These are phyloP conservation scores for Pilaira anomala DNA, from an alignment of 192 early-diverging fungal genomes.

Conservation along the genomic window DNA sequence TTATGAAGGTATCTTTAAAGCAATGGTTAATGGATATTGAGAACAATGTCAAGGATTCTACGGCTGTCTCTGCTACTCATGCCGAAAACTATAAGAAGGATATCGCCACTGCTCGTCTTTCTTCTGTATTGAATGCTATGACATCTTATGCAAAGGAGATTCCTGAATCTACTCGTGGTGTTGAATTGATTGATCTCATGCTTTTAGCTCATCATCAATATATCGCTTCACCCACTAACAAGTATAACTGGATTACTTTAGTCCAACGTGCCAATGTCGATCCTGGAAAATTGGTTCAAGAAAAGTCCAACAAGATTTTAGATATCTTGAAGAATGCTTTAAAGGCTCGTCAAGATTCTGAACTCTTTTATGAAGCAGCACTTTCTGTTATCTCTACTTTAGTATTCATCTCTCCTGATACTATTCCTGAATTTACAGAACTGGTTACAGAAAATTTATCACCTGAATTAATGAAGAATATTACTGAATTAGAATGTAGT, in stretches of 20 bases:
- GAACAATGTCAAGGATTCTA: conserved; percentile 47
- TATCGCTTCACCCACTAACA: conserved; percentile 57
- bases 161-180: conserved; percentile 32
- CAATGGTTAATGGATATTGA: conserved; percentile 51
- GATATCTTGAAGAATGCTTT: conserved; percentile 46
- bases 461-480: conserved; percentile 43
- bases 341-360: conserved; percentile 34
- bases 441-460: conserved; percentile 48
- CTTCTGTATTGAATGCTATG: conserved; percentile 49
- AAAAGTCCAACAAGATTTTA: conserved; percentile 39
- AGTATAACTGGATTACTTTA: conserved; percentile 83
- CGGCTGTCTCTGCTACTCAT: conserved; percentile 28
- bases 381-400: conserved; percentile 59
- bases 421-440: conserved; percentile 48
- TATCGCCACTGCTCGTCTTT: conserved; percentile 44
- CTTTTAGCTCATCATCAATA: conserved; percentile 50
- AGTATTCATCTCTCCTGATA: conserved; percentile 57
- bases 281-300: conserved; percentile 59
- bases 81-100: conserved; percentile 31
- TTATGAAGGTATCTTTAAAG: conserved; percentile 41
- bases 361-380: conserved; percentile 62
- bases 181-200: conserved; percentile 43
- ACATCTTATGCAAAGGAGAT: conserved; percentile 38
- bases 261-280: conserved; percentile 72
- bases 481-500: conserved; percentile 57